Evolutionary conservation across 202 grass and related monocot genomes (phyloP), one percentile per base, ranked within the genome.

Genomic region (Panicum virgatum): DNA sequence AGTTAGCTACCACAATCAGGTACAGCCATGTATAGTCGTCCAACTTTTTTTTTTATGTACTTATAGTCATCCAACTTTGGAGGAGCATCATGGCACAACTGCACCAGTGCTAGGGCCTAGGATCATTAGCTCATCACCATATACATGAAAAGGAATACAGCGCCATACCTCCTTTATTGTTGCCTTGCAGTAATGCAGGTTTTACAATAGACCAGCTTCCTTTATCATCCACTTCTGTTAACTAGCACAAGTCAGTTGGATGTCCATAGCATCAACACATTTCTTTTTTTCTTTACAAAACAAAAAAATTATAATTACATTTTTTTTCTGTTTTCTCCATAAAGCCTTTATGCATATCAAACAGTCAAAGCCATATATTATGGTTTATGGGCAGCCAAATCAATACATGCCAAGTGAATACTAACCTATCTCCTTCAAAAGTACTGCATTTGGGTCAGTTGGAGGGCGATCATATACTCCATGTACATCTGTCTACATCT

Each of bases 381-480:
- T 50, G 1, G 9, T 60, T 14, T 30, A 52, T 50, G 1, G 9
- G n/a, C 50, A 82, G 11, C 22, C 58, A 75, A 73, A 72, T 67
- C 42, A 29, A 68, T 64, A 26, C 80, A n/a, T 12, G 65, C 22
- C 20, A 78, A 73, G 42, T 53, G 76, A 85, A 87, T 73, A 72
- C 80, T 84, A 79, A 98, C 92, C 84, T 85, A 93, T 98, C 79
- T 98, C 92, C 85, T 51, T 93, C 75, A 98, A 82, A 81, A 98
- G 96, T 75, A 93, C 77, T 40, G 96, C 96, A 91, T 93, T 75
- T 66, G 92, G 82, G 59, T 98, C 92, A 77, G 87, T 70, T 76
- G 96, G 96, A 68, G 96, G 92, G n/a, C 92, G 84, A 69, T 95
- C 92, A 79, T 93, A 98, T 58, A 98, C 96, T 86, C 96, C 96